These are phyloP conservation scores for Starmerella lactis-condensi DNA, from an alignment of 805 yeast species.

Conservation along the genomic window DNA sequence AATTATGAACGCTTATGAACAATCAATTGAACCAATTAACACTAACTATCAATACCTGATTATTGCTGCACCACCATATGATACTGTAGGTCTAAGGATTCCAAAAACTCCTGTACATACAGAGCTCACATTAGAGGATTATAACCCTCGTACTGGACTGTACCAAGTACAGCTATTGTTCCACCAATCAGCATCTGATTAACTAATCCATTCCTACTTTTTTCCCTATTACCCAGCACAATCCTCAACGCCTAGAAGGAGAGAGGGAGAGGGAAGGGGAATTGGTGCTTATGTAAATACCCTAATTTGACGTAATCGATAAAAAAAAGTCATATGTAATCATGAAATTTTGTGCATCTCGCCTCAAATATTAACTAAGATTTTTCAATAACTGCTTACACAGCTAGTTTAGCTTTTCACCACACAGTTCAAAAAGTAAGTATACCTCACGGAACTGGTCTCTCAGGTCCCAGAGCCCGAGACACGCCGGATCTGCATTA, in stretches of 20 bases:
- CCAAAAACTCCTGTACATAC: conserved; percentile 39
- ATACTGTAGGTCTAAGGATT: conserved; percentile 55
- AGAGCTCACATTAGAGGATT: conserved; percentile 36
- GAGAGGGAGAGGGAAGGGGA: too few species aligned
- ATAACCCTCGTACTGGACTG: conserved; percentile 44
- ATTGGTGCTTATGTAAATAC: too few species aligned
- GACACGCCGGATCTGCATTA: conserved; percentile 18
- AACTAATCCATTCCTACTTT: too few species aligned
- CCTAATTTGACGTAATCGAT: too few species aligned
- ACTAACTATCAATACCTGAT: conserved; percentile 49
- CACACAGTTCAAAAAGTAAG: conserved; percentile 16
- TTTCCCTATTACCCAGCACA: too few species aligned
- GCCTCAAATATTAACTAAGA: too few species aligned
- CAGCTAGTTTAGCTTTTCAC: too few species aligned
- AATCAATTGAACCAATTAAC: conserved; percentile 30
- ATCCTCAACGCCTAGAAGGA: too few species aligned
- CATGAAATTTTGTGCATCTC: too few species aligned
- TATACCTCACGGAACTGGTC: conserved; percentile 17
- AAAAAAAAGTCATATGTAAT: too few species aligned
- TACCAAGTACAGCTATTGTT: conserved; percentile 50
- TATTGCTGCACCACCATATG: conserved; percentile 79
- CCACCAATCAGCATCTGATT: too few species aligned
- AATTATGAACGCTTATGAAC: conserved; percentile 63
- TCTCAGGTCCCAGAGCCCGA: conserved; percentile 17
- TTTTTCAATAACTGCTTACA: too few species aligned